Base-by-base conservation (phyloP, 352 stramenopile genomes). In the Globisporangium recalcitrans region DNA sequence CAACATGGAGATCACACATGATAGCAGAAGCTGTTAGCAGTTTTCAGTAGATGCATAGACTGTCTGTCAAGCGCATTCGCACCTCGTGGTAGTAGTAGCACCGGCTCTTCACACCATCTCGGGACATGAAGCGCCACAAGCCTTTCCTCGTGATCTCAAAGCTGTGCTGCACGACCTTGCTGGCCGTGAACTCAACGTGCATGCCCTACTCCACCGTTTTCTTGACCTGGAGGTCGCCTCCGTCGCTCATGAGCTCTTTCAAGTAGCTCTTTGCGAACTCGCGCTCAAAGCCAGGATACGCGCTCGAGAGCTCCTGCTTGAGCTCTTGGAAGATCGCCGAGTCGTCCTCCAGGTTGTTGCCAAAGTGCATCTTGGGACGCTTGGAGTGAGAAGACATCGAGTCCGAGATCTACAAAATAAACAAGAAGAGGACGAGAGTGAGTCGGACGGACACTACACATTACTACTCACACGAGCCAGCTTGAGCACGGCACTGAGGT, bases 401-500 rank as follows among this genome's bases (percentile, higher is more conserved):
- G 27, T 51, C 51, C 7, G 31, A 19, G 5, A 67, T 32, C 24
- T 73, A 57, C 58, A 68, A 29, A 42, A 21, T 4, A 2, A 21
- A 19, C 22, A 21, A 31, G 36, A n/a, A 42, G n/a, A 13, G 16
- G 9, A 13, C 11, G 0, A 40, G 6, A 16, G 34, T 36, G 9
- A 14, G 9, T 0, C 9, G n/a, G n/a, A n/a, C n/a, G n/a, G n/a
- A n/a, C n/a, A n/a, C n/a, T n/a, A n/a, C n/a, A n/a, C n/a, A n/a
- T n/a, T n/a, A n/a, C n/a, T n/a, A n/a, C n/a, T n/a, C n/a, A n/a
- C n/a, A n/a, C 68, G 70, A 69, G 87, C 78, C 6, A 91, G 58
- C 60, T 91, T 88, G 32, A 91, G 67, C 5, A 69, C 67, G 5
- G 77, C 73, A 11, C 80, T 74, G 3, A 88, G 54, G 13, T 75